Conservation (phyloP, 495 filamentous ascomycete species). For the Trichoderma virens region DNA sequence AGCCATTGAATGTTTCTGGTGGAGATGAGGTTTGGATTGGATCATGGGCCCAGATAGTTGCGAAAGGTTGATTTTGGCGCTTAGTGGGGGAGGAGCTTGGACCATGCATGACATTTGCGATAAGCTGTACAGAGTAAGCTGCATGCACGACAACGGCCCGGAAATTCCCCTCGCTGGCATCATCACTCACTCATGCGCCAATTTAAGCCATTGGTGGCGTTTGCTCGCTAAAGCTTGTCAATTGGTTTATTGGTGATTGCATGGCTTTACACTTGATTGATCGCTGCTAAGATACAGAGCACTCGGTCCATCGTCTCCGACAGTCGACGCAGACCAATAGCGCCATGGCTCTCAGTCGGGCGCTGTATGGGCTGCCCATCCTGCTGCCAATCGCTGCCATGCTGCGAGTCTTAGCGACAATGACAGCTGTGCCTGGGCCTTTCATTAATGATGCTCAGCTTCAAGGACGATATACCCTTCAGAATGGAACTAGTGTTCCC, state of each 20-base stretch:
- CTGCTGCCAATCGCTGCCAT: neutral
- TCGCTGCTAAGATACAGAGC: no score
- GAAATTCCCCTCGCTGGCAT: neutral
- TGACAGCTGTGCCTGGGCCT: neutral
- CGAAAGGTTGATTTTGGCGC: neutral
- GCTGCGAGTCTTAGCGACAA: neutral
- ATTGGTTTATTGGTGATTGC: no score
- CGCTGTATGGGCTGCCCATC: neutral
- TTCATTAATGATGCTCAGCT: neutral
- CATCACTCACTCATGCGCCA: neutral
- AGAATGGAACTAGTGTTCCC: neutral
- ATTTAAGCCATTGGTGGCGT: neutral
- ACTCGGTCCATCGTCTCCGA: no score
- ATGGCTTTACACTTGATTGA: no score
- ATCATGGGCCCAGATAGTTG: neutral
- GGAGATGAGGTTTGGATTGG: constrained; percentile 4
- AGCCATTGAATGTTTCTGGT: neutral
- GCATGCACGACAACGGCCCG: neutral
- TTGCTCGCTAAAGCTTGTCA: no score
- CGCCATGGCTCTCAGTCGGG: neutral
- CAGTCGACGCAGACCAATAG: no score
- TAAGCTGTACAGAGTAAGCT: neutral
- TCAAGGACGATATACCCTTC: neutral
- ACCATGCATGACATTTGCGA: constrained; percentile 6
- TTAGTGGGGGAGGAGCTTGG: constrained; percentile 6